phyloP scores from a whole-genome alignment of 2,329 filamentous ascomycete genomes.

The Calonectria pteridis region DNA sequence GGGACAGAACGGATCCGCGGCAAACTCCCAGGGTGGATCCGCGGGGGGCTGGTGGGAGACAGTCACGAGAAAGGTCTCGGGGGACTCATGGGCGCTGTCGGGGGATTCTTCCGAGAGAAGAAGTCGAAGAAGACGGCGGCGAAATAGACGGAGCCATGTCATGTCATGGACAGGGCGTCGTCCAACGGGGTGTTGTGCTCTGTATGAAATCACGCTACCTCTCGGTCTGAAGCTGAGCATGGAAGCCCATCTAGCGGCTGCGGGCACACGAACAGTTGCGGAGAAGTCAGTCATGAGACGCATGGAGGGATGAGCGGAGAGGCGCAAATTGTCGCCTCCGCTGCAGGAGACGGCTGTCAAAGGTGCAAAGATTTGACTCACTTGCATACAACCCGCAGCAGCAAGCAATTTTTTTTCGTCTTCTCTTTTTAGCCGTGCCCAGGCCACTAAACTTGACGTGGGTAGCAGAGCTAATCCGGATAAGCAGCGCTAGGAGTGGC shows the following conservation, averaged over 20 bases:
- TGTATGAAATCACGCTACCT: conserved; percentile 6
- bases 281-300: conserved; percentile 23
- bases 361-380: conserved; percentile 41
- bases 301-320: conserved; percentile 26
- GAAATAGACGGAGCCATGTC: conserved; percentile 9
- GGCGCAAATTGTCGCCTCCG: conserved; percentile 13
- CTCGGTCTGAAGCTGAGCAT: conserved; percentile 11
- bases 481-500: background rate
- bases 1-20: conserved; percentile 76
- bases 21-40: conserved; percentile 93
- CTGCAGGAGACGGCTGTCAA: conserved; percentile 13
- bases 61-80: conserved; percentile 65
- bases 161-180: background rate
- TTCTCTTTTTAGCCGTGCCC: background rate
- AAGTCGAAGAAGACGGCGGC: conserved; percentile 19
- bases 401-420: conserved; percentile 14
- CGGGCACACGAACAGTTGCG: conserved; percentile 12
- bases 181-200: background rate
- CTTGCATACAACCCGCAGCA: conserved; percentile 15
- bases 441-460: background rate
- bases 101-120: conserved; percentile 70
- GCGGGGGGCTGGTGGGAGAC: conserved; percentile 70
- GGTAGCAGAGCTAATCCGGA: background rate
- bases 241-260: conserved; percentile 35
- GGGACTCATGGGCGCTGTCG: conserved; percentile 69